Evolutionary conservation across 2,329 filamentous ascomycete species (phyloP), one percentile per base, ranked within the genome.

Genomic region (Rhynchosporium graminicola): DNA sequence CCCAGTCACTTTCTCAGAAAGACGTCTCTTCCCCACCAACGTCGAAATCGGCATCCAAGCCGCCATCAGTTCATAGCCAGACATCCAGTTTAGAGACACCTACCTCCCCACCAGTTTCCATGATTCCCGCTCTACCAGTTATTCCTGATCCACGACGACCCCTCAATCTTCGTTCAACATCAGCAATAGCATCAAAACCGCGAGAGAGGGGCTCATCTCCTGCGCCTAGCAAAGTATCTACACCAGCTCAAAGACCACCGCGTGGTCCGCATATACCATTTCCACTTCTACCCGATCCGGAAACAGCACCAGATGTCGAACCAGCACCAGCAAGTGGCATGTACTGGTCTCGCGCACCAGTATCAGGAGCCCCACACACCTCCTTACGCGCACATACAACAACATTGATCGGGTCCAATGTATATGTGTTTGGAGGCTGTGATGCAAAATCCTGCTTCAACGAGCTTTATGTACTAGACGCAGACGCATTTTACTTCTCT

Each of bases 401-500:
- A 38, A 88, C 87, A 26, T 77, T 88, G 38, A 79, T 89, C 47
- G 87, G 86, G 9, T 87, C 84, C 60, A 89, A 85, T 69, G 80
- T 90, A 60, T 89, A 83, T 72, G 80, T 89, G 26, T 90, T 90
- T 72, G 87, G 87, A 31, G 87, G 87, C 10, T 89, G 87, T 75
- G 86, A 89, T 74, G 80, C 84, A 57, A 80, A 82, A 42, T 80
- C 85, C 6, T 89, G 87, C 75, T 90, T 89, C 76, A 89, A 88
- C 74, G 84, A 87, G 70, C 75, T 90, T 50, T 88, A 89, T 71
- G 85, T 89, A 15, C 77, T 90, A 57, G 87, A 90, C 71, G 86
- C 86, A 54, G 87, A 90, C 75, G 81, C 86, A 36, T 89, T 89
- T 74, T 83, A 88, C 75, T 89, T 87, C 85, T 87, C 84, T 38